Percentiles rank a stretch among this genome's conserved stretches.
These are phyloP conservation scores for Pseudocercospora eumusae DNA, from an alignment of 2,329 filamentous ascomycete genomes.

Conservation along the genomic window DNA sequence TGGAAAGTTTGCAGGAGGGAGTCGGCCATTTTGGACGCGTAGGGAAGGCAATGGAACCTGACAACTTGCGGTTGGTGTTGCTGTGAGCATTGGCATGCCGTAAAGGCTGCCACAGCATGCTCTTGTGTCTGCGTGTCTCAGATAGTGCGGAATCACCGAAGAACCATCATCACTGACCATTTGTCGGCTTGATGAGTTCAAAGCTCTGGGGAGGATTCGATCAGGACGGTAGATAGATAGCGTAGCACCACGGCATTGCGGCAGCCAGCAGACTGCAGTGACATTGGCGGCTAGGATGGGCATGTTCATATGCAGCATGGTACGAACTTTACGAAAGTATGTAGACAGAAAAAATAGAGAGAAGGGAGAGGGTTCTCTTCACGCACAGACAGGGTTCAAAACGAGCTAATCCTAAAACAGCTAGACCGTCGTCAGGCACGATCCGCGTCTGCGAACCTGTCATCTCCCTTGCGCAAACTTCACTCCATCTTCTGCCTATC, in stretches of 20 bases:
- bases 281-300: background rate
- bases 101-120: conserved; percentile 19
- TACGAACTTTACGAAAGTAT: background rate
- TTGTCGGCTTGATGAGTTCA: background rate
- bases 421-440: background rate
- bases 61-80: background rate
- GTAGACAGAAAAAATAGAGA: too few relatives aligned
- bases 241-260: background rate
- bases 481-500: background rate
- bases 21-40: background rate
- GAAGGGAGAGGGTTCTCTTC: background rate
- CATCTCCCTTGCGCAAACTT: conserved; percentile 1
- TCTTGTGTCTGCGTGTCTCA: background rate
- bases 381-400: background rate
- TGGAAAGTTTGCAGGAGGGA: conserved; percentile 3
- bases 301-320: background rate
- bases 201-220: background rate
- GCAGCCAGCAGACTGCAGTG: background rate
- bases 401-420: background rate
- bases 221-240: too few relatives aligned
- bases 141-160: background rate
- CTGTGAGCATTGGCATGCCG: background rate
- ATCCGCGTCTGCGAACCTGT: background rate
- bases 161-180: background rate
- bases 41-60: background rate